A percentile compares a stretch with the other conserved stretches of the same genome.
Conservation (phyloP, 176 grass and related monocot species). For the Pontederia paniculata region DNA sequence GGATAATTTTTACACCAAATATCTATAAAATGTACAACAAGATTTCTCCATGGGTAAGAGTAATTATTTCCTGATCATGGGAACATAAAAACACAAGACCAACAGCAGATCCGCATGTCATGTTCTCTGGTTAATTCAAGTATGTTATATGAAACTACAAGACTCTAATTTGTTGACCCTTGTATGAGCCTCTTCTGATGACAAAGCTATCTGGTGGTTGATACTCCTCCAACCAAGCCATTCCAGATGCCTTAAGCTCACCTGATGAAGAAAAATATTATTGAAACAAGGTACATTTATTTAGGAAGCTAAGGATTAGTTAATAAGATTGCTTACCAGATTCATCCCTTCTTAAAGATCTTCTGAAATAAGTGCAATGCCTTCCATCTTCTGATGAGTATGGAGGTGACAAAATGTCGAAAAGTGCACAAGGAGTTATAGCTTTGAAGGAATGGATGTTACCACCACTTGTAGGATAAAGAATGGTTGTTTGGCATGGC, state of each 20-base stretch:
- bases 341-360: slow-evolving; percentile 31
- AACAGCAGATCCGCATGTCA: no score
- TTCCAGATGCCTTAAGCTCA: slow-evolving; percentile 48
- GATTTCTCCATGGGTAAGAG: no score
- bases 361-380: slow-evolving; percentile 81
- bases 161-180: slow-evolving; percentile 28
- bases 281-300: slow-evolving; percentile 3
- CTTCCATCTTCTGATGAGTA: slow-evolving; percentile 74
- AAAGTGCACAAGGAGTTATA: slow-evolving; percentile 81
- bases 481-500: slow-evolving; percentile 67
- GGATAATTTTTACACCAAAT: no score
- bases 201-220: slow-evolving; percentile 86
- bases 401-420: slow-evolving; percentile 87
- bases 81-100: no score
- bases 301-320: slow-evolving; percentile 13
- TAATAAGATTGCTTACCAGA: slow-evolving; percentile 31
- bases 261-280: slow-evolving; percentile 34
- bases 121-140: no score
- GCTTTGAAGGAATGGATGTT: slow-evolving; percentile 97
- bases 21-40: no score
- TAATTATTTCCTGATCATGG: no score
- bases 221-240: slow-evolving; percentile 82
- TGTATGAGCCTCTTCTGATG: slow-evolving; percentile 74
- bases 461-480: slow-evolving; percentile 71
- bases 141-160: no score